Base-by-base conservation (phyloP, 2,329 filamentous ascomycete species). In the Ophiostoma angusticollis region DNA sequence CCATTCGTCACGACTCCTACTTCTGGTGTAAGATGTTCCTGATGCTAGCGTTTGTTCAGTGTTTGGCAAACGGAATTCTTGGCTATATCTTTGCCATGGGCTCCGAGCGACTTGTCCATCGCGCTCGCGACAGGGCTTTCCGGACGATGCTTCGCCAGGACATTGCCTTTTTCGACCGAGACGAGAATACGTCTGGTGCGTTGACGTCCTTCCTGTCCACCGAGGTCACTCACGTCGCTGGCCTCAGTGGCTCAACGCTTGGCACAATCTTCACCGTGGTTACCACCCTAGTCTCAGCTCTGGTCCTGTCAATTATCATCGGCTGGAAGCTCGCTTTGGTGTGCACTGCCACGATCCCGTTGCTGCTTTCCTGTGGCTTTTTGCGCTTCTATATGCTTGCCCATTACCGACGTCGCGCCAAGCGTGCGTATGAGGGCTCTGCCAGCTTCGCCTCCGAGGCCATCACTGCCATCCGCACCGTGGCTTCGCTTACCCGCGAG, bases 21-120 rank as follows among this genome's bases (percentile, higher is more conserved):
- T 94, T 94, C 57, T 95, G 85, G 85, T 78, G 76, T 41, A 63
- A 78, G 51, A 93, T 94, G 85, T 94, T 80, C 58, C 69, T 87
- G 47, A 86, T 93, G 71, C 67, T 95, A 39, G 86, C 77, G 3
- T 58, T 85, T 39, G 74, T 81, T 9, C 74, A 82, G 53, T 73
- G 93, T 43, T 56, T 87, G 39, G 67, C 78, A 6, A 85, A 81
- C 50, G 58, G 70, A 16, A 58, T 63, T 6, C 81, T 89, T 52
- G 85, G 85, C 36, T 51, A 82, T 37, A 65, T 78, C 2, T 87
- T 96, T 50, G 87, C 85, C 14, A 78, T 77, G 52, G 87, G 84
- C 61, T 91, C 85, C n/a, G 84, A 93, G 62, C 72, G 77, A 29
- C 71, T 96, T 18, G 73, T 95, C 39, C 83, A 84, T 54, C 78